Conservation (phyloP, 768 basidiomycete genomes). For the Serendipita sp. region DNA sequence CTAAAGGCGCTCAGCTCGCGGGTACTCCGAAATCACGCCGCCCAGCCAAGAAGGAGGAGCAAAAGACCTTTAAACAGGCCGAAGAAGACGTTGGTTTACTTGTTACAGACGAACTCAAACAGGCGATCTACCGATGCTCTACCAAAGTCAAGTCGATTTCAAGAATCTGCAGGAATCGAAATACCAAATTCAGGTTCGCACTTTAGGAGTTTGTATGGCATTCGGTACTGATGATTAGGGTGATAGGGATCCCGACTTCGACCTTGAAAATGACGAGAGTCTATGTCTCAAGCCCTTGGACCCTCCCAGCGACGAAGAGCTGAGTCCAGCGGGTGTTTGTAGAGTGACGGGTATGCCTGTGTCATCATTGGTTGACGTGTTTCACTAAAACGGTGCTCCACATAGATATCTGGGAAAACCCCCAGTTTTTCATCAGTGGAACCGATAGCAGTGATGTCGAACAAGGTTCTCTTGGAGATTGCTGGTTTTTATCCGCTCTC, state of each 20-base stretch:
- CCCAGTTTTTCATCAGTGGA: constrained; percentile 33
- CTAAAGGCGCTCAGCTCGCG: neutral
- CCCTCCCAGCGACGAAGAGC: constrained; percentile 9
- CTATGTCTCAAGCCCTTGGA: constrained; percentile 27
- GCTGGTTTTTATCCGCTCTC: constrained; percentile 38
- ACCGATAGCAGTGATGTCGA: constrained; percentile 28
- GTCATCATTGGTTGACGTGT: too few relatives aligned
- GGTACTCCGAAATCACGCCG: neutral
- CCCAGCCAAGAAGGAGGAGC: neutral
- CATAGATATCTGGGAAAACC: constrained; percentile 32
- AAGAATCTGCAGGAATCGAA: constrained; percentile 28
- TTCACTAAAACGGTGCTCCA: too few relatives aligned
- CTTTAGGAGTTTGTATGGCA: constrained; percentile 7
- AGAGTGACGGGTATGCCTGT: constrained; percentile 20
- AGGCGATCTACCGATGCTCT: constrained; percentile 30
- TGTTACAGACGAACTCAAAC: constrained; percentile 29
- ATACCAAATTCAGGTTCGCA: constrained; percentile 34
- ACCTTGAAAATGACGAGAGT: constrained; percentile 27
- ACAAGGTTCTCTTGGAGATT: constrained; percentile 35
- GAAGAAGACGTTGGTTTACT: constrained; percentile 23
- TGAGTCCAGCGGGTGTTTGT: constrained; percentile 25
- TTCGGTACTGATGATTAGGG: neutral
- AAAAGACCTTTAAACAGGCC: constrained; percentile 6
- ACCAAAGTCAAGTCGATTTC: constrained; percentile 30
- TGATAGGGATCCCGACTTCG: constrained; percentile 40